Evolutionary conservation across 1,284 basidiomycete species (phyloP).

Genomic region (Cryptococcus neoformans): DNA sequence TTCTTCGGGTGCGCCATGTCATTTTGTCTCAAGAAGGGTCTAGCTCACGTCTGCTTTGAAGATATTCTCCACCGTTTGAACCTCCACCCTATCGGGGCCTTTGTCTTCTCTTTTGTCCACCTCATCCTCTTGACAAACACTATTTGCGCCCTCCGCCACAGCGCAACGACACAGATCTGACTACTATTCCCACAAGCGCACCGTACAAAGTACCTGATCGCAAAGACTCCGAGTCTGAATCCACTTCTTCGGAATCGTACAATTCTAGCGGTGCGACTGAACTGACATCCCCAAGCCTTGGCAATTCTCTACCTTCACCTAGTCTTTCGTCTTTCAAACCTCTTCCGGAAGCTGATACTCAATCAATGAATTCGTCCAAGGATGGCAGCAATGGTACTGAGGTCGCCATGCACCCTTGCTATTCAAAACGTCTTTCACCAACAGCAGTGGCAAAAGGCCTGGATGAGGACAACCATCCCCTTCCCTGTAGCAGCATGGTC

Average conservation of each 20-base stretch:
- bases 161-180: background rate
- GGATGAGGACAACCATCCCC: slow-evolving; percentile 16
- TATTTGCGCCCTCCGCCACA: background rate
- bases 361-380: background rate
- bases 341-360: background rate
- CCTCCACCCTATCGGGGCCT: slow-evolving; percentile 49
- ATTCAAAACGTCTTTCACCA: slow-evolving; percentile 32
- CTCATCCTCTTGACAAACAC: slow-evolving; percentile 29
- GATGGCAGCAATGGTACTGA: slow-evolving; percentile 16
- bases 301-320: slow-evolving; percentile 7
- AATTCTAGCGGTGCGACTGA: slow-evolving; percentile 31
- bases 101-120: slow-evolving; percentile 37
- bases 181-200: background rate
- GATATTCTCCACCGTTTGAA: slow-evolving; percentile 39
- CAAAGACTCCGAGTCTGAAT: slow-evolving; percentile 33
- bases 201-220: slow-evolving; percentile 15
- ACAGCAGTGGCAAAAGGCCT: slow-evolving; percentile 18
- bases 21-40: background rate
- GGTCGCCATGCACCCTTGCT: slow-evolving; percentile 45
- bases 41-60: slow-evolving; percentile 2
- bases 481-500: slow-evolving; percentile 13
- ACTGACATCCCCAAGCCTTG: slow-evolving; percentile 27
- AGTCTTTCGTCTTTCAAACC: slow-evolving; percentile 6
- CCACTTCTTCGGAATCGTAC: slow-evolving; percentile 38
- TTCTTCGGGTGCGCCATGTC: slow-evolving; percentile 43